These are phyloP conservation scores for Linnemannia zychae DNA, from an alignment of 192 early-diverging fungal genomes.

Conservation along the genomic window DNA sequence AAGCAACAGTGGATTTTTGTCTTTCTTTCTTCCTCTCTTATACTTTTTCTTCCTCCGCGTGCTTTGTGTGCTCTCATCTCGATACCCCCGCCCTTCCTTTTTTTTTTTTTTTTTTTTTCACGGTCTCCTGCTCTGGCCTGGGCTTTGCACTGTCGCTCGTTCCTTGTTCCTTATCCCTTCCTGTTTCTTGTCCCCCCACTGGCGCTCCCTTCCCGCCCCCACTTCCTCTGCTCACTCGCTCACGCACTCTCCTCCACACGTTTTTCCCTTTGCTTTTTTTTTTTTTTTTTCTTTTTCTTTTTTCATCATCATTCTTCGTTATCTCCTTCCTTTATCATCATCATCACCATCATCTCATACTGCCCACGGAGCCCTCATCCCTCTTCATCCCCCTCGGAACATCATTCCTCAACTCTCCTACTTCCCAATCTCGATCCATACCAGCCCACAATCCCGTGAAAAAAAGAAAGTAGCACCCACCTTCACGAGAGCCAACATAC, in stretches of 20 bases:
- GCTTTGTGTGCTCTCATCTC: neutral
- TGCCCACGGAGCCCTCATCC: neutral
- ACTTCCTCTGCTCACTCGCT: slow-evolving; percentile 1
- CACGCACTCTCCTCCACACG: neutral
- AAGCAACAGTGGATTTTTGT: neutral
- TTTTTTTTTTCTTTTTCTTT: neutral
- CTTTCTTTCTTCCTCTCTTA: neutral
- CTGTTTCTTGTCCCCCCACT: neutral
- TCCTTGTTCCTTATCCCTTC: neutral
- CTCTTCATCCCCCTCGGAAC: neutral
- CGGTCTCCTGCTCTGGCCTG: neutral
- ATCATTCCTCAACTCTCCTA: slow-evolving; percentile 3
- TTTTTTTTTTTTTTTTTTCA: neutral
- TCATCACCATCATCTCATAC: slow-evolving; percentile 7
- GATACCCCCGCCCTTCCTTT: neutral
- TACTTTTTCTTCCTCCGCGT: neutral
- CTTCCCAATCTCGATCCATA: slow-evolving; percentile 21
- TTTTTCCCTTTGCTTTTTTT: neutral
- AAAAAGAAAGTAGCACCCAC: neutral
- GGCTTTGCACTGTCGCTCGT: neutral
- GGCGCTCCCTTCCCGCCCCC: neutral
- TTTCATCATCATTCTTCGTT: neutral
- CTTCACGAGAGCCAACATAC: neutral
- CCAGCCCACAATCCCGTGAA: slow-evolving; percentile 9
- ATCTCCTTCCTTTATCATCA: neutral